These are phyloP conservation scores for Globisporangium solare DNA, from an alignment of 352 stramenopile genomes.

Conservation along the genomic window DNA sequence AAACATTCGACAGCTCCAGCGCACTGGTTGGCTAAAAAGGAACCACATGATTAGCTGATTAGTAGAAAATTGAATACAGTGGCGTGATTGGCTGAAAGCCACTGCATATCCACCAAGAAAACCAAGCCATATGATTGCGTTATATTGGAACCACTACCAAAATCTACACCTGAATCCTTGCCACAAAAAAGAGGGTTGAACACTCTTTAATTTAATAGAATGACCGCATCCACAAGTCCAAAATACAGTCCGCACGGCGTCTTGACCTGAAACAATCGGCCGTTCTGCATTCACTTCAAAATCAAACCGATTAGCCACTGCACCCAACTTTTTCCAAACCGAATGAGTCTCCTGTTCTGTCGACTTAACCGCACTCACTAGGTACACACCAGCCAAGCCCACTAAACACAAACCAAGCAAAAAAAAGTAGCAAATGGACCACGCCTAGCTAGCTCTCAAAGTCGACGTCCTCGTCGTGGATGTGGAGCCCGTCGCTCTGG, in stretches of 20 bases:
- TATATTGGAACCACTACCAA: not conserved
- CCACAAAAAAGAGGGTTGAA: not conserved
- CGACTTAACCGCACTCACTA: not conserved
- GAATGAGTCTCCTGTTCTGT: too few species aligned
- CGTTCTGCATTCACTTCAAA: too few species aligned
- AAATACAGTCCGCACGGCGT: too few species aligned
- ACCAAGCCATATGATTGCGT: conserved; percentile 7
- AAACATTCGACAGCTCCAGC: not conserved
- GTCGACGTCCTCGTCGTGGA: conserved; percentile 57
- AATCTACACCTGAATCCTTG: not conserved
- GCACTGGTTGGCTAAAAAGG: not conserved
- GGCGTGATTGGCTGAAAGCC: not conserved
- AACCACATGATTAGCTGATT: not conserved
- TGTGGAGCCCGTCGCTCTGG: conserved; percentile 41
- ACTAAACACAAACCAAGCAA: not conserved
- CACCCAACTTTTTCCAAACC: too few species aligned
- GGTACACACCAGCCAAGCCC: too few species aligned
- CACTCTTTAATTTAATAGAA: too few species aligned
- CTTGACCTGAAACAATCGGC: too few species aligned
- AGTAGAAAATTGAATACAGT: not conserved
- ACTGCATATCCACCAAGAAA: conserved; percentile 7
- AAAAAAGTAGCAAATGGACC: not conserved
- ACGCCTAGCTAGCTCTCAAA: not conserved
- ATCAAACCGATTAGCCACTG: too few species aligned
- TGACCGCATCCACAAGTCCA: too few species aligned